phyloP scores from a whole-genome alignment of 108 stramenopile species.

The Cyclotella distinguenda region DNA sequence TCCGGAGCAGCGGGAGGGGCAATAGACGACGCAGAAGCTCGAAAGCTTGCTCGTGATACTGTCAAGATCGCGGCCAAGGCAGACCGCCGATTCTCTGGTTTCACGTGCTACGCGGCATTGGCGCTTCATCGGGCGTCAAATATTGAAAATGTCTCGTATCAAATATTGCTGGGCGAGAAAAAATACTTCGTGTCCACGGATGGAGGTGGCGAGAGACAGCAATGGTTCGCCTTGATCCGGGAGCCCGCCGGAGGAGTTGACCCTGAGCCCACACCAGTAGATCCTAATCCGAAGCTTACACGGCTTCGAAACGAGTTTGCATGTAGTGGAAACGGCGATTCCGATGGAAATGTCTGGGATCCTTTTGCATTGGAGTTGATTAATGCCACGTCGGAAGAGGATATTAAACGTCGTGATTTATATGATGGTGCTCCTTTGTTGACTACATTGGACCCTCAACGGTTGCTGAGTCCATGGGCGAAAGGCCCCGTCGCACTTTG shows the following conservation, averaged over 20 bases:
- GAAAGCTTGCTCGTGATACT: constrained; percentile 76
- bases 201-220: constrained; percentile 96
- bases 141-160: constrained; percentile 92
- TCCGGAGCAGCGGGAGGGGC: constrained; percentile 90
- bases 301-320: constrained; percentile 86
- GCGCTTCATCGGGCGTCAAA: constrained; percentile 81
- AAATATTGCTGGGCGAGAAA: constrained; percentile 85
- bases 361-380: constrained; percentile 88
- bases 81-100: constrained; percentile 82
- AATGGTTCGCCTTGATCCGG: constrained; percentile 96
- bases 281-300: constrained; percentile 83
- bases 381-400: constrained; percentile 88
- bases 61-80: constrained; percentile 74
- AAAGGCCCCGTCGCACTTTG: constrained; percentile 89
- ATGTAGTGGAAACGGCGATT: constrained; percentile 61
- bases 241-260: constrained; percentile 89
- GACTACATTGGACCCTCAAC: constrained; percentile 60
- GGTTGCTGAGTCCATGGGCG: constrained; percentile 77
- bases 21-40: constrained; percentile 80
- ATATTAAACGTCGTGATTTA: constrained; percentile 94
- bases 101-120: constrained; percentile 90
- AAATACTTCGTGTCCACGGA: constrained; percentile 97
- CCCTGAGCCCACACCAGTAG: constrained; percentile 79
- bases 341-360: constrained; percentile 91
- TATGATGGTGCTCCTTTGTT: constrained; percentile 94